Percentiles rank a stretch among this genome's conserved stretches.
Evolutionary conservation across 106 monocot genomes (phyloP).

Genomic region (Agapanthus africanus): DNA sequence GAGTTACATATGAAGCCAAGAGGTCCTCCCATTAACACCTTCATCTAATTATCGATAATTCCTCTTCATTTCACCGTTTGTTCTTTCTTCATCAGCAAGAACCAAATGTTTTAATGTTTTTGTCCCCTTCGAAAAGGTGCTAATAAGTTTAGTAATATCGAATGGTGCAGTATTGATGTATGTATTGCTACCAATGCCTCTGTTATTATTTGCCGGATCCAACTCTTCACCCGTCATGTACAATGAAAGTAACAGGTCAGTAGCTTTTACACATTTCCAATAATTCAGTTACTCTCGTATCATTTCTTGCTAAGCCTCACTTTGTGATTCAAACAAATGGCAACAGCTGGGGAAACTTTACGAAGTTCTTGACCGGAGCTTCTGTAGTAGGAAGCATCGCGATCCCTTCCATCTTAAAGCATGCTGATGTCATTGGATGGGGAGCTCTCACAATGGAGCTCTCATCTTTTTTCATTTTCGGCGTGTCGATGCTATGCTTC

Average conservation of each 20-base stretch:
- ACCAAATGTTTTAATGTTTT: too few species aligned
- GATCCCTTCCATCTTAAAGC: constrained; percentile 84
- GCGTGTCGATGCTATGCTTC: constrained; percentile 46
- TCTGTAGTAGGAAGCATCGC: constrained; percentile 89
- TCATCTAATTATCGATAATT: too few species aligned
- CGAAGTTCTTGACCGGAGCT: constrained; percentile 88
- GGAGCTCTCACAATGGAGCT: constrained; percentile 87
- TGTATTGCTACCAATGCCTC: constrained; percentile 85
- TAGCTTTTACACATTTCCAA: too few species aligned
- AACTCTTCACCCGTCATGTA: constrained; percentile 48
- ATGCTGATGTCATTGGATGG: constrained; percentile 76
- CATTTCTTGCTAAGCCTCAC: too few species aligned
- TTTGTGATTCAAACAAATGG: too few species aligned
- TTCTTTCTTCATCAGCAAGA: too few species aligned
- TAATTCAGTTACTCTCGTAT: too few species aligned
- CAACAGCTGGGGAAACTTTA: constrained; percentile 50
- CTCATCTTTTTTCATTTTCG: constrained; percentile 70
- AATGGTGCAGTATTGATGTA: constrained; percentile 85
- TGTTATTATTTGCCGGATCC: constrained; percentile 65
- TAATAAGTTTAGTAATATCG: too few species aligned
- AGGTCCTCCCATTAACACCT: too few species aligned
- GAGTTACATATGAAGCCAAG: too few species aligned
- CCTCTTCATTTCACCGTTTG: too few species aligned
- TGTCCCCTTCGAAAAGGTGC: too few species aligned
- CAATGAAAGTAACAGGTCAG: constrained; percentile 37